Conservation (phyloP, 441 rosid genomes). For the Euphorbia schlechtendalii region DNA sequence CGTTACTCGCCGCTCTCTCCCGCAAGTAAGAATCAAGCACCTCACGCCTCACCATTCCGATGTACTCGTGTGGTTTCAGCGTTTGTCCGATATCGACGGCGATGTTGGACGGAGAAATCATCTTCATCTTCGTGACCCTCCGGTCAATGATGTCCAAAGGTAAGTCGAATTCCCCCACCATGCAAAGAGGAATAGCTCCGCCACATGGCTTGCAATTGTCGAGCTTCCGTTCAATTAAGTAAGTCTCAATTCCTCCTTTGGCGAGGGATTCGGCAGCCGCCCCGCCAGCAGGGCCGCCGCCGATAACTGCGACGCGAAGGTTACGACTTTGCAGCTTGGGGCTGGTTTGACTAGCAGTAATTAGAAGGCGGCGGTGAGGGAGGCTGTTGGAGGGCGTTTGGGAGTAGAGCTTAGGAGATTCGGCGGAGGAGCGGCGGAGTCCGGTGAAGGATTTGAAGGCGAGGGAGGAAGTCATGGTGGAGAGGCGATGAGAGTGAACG, state of each 20-base stretch:
- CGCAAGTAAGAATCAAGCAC: conserved; percentile 65
- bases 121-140: conserved; percentile 83
- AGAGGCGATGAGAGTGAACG: neutral
- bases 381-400: conserved; percentile 12
- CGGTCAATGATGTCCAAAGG: conserved; percentile 85
- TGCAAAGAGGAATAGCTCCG: conserved; percentile 83
- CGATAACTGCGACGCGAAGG: conserved; percentile 80
- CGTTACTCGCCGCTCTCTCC: conserved; percentile 61
- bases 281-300: conserved; percentile 86
- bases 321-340: conserved; percentile 62
- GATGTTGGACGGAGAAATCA: conserved; percentile 86
- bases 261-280: conserved; percentile 69
- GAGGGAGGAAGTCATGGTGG: conserved; percentile 39
- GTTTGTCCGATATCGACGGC: conserved; percentile 82
- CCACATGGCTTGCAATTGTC: conserved; percentile 94
- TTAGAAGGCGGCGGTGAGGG: conserved; percentile 26
- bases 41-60: conserved; percentile 90
- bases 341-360: conserved; percentile 44
- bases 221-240: conserved; percentile 76
- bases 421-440: conserved; percentile 45
- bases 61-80: conserved; percentile 85
- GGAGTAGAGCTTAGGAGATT: conserved; percentile 27
- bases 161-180: conserved; percentile 88
- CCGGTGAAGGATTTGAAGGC: conserved; percentile 71
- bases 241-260: conserved; percentile 70